Conservation (phyloP, 352 stramenopile genomes). For the Phytophthora lateralis region DNA sequence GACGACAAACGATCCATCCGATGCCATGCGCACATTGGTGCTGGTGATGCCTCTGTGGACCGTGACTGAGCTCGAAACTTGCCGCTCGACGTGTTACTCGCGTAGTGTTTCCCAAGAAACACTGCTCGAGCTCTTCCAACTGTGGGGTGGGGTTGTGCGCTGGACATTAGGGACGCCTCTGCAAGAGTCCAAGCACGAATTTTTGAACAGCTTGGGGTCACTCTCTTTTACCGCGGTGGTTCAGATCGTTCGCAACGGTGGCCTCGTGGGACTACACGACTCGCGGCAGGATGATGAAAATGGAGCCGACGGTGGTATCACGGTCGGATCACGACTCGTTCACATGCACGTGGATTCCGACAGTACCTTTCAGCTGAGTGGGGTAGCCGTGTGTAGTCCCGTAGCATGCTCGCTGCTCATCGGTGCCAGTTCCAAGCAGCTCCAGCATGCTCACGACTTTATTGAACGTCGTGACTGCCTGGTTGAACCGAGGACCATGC, state of each 20-base stretch:
- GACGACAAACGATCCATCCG: not conserved
- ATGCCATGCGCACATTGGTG: slow-evolving; percentile 23
- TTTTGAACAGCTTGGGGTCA: slow-evolving; percentile 18
- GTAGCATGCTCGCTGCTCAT: slow-evolving; percentile 31
- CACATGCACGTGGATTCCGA: slow-evolving; percentile 40
- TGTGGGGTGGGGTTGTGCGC: slow-evolving; percentile 41
- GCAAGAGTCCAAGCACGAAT: slow-evolving; percentile 23
- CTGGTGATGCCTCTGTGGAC: slow-evolving; percentile 50
- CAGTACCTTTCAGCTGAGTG: slow-evolving; percentile 38
- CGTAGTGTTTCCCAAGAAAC: slow-evolving; percentile 20
- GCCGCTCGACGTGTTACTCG: slow-evolving; percentile 37
- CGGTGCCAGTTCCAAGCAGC: slow-evolving; percentile 14
- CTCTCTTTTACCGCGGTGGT: slow-evolving; percentile 24
- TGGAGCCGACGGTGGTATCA: slow-evolving; percentile 1
- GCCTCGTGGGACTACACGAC: slow-evolving; percentile 5
- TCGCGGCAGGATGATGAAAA: slow-evolving; percentile 4
- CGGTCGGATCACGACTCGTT: slow-evolving; percentile 30
- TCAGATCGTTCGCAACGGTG: slow-evolving; percentile 25
- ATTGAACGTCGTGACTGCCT: slow-evolving; percentile 1
- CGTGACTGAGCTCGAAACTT: slow-evolving; percentile 37
- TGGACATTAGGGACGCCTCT: slow-evolving; percentile 35
- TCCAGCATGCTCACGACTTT: slow-evolving; percentile 17
- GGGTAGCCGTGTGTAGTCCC: slow-evolving; percentile 33
- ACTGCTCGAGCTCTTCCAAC: slow-evolving; percentile 31
- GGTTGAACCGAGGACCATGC: slow-evolving; percentile 5